A percentile compares a stretch with the other conserved stretches of the same genome.
phyloP scores from a whole-genome alignment of 371 early-diverging fungal genomes.

The Dinochytrium kinnereticum region DNA sequence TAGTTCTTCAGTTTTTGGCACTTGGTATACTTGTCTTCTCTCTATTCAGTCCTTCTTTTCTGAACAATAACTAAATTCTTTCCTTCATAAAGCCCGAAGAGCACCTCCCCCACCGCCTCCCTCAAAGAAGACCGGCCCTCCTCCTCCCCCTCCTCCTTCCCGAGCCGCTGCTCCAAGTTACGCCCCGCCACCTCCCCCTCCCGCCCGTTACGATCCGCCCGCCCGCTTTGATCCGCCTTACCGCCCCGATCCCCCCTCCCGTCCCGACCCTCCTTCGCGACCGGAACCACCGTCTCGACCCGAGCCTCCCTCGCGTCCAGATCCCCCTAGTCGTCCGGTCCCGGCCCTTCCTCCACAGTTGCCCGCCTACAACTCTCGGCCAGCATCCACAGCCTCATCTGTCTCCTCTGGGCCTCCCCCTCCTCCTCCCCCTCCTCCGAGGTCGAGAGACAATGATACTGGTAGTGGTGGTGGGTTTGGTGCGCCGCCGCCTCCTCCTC shows the following conservation, averaged over 20 bases:
- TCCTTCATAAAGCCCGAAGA: constrained; percentile 23
- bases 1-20: too few species aligned
- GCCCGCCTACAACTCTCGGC: constrained; percentile 30
- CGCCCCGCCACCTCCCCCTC: constrained; percentile 30
- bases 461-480: neutral
- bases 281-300: constrained; percentile 10
- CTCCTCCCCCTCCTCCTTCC: constrained; percentile 28
- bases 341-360: constrained; percentile 8
- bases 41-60: constrained; percentile 7
- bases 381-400: neutral
- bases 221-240: neutral
- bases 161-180: constrained; percentile 23
- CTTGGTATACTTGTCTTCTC: too few species aligned
- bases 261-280: constrained; percentile 18
- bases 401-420: constrained; percentile 9
- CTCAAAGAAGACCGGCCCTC: constrained; percentile 20
- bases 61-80: neutral
- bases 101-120: constrained; percentile 47
- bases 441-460: neutral
- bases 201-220: constrained; percentile 24
- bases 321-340: constrained; percentile 12
- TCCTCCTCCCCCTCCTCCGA: constrained; percentile 19
- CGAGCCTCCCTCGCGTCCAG: constrained; percentile 12
- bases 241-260: constrained; percentile 19
- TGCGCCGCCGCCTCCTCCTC: constrained; percentile 35